phyloP scores from a whole-genome alignment of 2,329 filamentous ascomycete genomes.

The Trichoderma sp. region DNA sequence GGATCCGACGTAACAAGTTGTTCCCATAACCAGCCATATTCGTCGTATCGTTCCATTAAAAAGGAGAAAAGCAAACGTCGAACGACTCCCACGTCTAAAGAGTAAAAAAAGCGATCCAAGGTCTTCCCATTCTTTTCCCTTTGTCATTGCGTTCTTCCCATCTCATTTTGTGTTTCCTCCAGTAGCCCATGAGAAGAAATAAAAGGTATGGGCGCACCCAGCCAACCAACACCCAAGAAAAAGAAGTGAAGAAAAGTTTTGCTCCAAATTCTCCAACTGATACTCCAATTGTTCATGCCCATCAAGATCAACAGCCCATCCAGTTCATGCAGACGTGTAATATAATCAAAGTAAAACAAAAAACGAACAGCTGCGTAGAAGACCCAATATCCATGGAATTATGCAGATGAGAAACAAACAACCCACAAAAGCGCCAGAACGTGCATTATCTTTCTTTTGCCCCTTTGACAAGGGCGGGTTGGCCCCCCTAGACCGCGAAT shows the following conservation, averaged over 20 bases:
- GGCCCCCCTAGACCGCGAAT: neutral
- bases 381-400: neutral
- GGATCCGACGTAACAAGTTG: neutral
- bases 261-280: constrained; percentile 16
- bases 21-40: neutral
- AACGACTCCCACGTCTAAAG: neutral
- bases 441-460: neutral
- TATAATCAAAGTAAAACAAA: neutral
- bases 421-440: neutral
- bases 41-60: neutral
- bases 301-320: constrained; percentile 11
- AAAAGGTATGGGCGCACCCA: neutral
- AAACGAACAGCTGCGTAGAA: neutral
- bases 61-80: neutral
- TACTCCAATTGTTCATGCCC: constrained; percentile 16
- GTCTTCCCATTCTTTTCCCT: neutral
- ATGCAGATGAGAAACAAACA: neutral
- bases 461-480: neutral
- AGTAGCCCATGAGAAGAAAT: neutral
- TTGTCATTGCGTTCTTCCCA: neutral
- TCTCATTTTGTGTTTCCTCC: neutral
- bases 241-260: neutral
- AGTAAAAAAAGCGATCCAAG: neutral
- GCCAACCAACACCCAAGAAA: neutral
- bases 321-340: constrained; percentile 13